Base-by-base conservation (phyloP, 176 grass and related monocot genomes). In the Sorghum bicolor region DNA sequence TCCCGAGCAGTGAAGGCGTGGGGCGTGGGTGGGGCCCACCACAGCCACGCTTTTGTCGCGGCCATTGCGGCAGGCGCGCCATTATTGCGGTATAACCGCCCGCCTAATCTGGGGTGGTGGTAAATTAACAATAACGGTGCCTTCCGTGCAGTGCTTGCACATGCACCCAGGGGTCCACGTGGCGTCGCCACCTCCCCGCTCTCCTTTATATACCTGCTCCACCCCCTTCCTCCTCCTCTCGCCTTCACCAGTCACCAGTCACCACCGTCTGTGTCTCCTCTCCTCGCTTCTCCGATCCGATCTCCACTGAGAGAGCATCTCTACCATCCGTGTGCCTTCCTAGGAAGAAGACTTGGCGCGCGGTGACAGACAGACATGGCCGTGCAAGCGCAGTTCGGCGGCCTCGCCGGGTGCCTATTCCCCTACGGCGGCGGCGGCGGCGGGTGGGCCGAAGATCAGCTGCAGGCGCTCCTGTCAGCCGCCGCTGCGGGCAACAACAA, bases 371-470 rank as follows among this genome's bases (percentile, higher is more conserved):
- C n/a, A n/a, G n/a, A n/a, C 29, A 94, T 94, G 92, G 92, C 92
- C 11, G 87, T 94, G 40, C 89, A 91, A 31, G 87, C 92, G 72
- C 92, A 85, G 53, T 75, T 82, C 30, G 70, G 77, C 15, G 63
- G 83, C 13, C 44, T 83, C 3, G 66, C 62, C 11, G 86, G 63
- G 83, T 86, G 22, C 76, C 5, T 64, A 4, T 28, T 70, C 4
- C 66, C 34, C 19, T 69, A 9, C 34, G 34, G 31, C 16, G 66
- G 17, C 33, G 32, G 6, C 7, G 66, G 17, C 66, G 66, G 30
- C 63, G 63, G 63, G 6, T 16, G 5, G 43, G 6, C 61, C 4
- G 68, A 67, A 0, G 58, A 48, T 52, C 70, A 83, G 36, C 4
- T 79, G 17, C 74, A 36, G 62, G 55, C 65, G 26, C 19, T 57